Evolutionary conservation across 2,329 filamentous ascomycete species (phyloP).

Genomic region (Hyphodiscus sp.): DNA sequence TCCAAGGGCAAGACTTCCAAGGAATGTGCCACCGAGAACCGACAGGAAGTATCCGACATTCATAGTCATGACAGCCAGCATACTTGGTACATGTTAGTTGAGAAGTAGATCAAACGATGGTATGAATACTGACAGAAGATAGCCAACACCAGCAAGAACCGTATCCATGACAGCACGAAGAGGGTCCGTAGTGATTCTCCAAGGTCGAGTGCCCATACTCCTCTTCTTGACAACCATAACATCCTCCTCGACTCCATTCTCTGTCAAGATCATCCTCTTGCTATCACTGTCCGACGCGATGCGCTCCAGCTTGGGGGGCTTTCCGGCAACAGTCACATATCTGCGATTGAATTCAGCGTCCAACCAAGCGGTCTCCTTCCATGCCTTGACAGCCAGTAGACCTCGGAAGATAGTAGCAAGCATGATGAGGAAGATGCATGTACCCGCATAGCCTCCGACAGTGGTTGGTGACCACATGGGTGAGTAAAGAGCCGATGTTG

Average conservation of each 20-base stretch:
- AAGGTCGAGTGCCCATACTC: constrained; percentile 53
- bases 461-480: constrained; percentile 65
- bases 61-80: constrained; percentile 84
- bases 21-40: constrained; percentile 64
- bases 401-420: constrained; percentile 64
- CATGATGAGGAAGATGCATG: constrained; percentile 83
- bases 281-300: constrained; percentile 41
- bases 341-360: constrained; percentile 66
- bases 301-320: constrained; percentile 34
- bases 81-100: constrained; percentile 43
- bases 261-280: constrained; percentile 61
- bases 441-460: constrained; percentile 72
- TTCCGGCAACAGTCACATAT: constrained; percentile 66
- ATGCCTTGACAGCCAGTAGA: constrained; percentile 66
- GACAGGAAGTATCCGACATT: constrained; percentile 78
- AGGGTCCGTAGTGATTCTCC: constrained; percentile 75
- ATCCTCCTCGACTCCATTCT: constrained; percentile 74
- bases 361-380: constrained; percentile 57
- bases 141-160: constrained; percentile 68
- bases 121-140: constrained; percentile 67
- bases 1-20: constrained; percentile 58
- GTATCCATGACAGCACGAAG: constrained; percentile 65
- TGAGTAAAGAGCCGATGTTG: constrained; percentile 60
- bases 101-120: background rate
- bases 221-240: constrained; percentile 65